Evolutionary conservation across 2,329 filamentous ascomycete species (phyloP).

Genomic region (Coccinonectria pachysandricola): DNA sequence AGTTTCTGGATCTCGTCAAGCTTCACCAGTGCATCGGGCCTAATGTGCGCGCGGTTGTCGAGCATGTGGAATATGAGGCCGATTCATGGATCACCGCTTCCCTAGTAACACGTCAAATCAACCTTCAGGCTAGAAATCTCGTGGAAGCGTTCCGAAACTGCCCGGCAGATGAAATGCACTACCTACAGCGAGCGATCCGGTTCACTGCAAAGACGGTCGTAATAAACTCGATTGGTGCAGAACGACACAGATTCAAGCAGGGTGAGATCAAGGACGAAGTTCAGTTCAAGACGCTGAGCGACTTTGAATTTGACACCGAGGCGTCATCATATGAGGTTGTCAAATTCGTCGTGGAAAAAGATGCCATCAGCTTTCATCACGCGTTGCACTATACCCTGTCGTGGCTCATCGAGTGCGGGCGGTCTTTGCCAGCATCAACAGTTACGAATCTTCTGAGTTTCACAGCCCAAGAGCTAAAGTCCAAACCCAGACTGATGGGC

Average conservation of each 20-base stretch:
- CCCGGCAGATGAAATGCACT: conserved; percentile 50
- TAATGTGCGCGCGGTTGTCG: conserved; percentile 79
- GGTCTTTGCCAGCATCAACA: conserved; percentile 57
- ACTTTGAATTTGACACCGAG: conserved; percentile 68
- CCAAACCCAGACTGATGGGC: conserved; percentile 53
- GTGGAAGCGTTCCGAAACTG: conserved; percentile 73
- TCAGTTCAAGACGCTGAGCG: conserved; percentile 65
- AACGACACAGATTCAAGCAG: conserved; percentile 73
- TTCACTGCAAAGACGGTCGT: conserved; percentile 76
- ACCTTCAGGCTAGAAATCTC: conserved; percentile 79
- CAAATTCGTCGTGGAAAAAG: conserved; percentile 77
- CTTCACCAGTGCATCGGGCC: conserved; percentile 95
- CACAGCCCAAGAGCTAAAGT: conserved; percentile 57
- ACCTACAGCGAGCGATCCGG: conserved; percentile 61
- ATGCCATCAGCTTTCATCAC: conserved; percentile 94
- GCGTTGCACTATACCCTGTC: conserved; percentile 92
- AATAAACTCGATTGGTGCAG: conserved; percentile 79
- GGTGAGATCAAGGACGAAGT: conserved; percentile 82
- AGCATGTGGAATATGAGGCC: conserved; percentile 96
- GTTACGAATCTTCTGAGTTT: conserved; percentile 63
- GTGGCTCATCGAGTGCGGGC: conserved; percentile 87
- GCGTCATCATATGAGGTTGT: conserved; percentile 57
- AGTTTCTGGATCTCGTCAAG: conserved; percentile 92
- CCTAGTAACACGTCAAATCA: conserved; percentile 88
- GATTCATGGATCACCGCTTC: conserved; percentile 97